A percentile compares a stretch with the other conserved stretches of the same genome.
These are phyloP conservation scores for Neoascochyta sp. DNA, from an alignment of 2,329 filamentous ascomycete genomes.

Conservation along the genomic window DNA sequence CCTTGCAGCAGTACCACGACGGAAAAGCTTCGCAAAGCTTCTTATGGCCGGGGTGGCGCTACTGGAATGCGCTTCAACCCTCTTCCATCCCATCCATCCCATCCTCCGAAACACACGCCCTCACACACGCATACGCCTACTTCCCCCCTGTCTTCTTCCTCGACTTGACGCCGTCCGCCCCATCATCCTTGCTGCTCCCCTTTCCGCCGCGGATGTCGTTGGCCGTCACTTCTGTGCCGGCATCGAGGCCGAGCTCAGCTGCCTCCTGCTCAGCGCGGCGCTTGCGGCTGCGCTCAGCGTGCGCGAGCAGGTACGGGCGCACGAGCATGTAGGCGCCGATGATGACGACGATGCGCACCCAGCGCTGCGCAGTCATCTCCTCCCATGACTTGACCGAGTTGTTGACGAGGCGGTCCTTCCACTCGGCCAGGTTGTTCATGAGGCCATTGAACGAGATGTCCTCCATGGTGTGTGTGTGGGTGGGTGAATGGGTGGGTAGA, in stretches of 20 bases:
- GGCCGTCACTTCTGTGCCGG: conserved; percentile 23
- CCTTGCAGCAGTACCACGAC: too few relatives aligned
- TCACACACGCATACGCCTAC: too few relatives aligned
- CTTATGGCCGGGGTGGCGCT: too few relatives aligned
- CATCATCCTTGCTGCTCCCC: conserved; percentile 44
- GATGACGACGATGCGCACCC: conserved; percentile 66
- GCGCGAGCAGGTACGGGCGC: conserved; percentile 69
- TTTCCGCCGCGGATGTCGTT: conserved; percentile 34
- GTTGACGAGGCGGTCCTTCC: conserved; percentile 36
- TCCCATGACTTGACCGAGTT: conserved; percentile 46
- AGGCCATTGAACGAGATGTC: conserved; percentile 11
- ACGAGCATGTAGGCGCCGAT: conserved; percentile 68
- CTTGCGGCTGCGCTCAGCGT: conserved; percentile 61
- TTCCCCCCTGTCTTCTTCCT: too few relatives aligned
- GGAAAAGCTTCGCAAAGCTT: too few relatives aligned
- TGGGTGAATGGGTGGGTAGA: background rate
- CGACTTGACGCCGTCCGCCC: too few relatives aligned
- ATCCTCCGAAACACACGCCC: too few relatives aligned
- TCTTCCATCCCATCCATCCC: too few relatives aligned
- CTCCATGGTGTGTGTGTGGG: conserved; percentile 12
- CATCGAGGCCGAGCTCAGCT: conserved; percentile 40
- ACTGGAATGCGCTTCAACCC: too few relatives aligned
- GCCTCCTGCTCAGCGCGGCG: conserved; percentile 56
- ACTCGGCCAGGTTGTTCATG: conserved; percentile 27
- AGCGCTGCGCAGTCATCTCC: conserved; percentile 45